A percentile compares a stretch with the other conserved stretches of the same genome.
These are phyloP conservation scores for Coccinonectria pachysandricola DNA, from an alignment of 2,329 filamentous ascomycete genomes.

Conservation along the genomic window DNA sequence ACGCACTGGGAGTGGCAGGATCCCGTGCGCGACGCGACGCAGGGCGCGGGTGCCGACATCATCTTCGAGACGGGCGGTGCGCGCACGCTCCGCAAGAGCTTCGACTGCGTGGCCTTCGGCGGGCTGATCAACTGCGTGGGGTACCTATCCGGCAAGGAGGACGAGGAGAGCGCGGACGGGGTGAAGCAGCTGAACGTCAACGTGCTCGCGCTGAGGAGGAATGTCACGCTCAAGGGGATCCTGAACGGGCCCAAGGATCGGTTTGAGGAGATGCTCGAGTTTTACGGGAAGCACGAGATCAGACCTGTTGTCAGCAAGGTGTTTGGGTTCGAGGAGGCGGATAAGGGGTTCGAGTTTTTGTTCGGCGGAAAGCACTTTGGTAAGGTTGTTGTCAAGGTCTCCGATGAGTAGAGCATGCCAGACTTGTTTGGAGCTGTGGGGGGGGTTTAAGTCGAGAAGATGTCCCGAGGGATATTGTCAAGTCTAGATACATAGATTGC, in stretches of 20 bases:
- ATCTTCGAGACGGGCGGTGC: slow-evolving; percentile 47
- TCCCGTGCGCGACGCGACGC: slow-evolving; percentile 35
- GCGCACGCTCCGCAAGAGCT: slow-evolving; percentile 39
- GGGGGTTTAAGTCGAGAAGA: slow-evolving; percentile 2
- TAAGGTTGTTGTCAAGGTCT: slow-evolving; percentile 41
- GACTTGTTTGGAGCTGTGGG: no score
- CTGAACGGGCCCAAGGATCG: slow-evolving; percentile 48
- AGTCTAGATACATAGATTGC: no score
- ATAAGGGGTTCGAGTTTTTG: slow-evolving; percentile 42
- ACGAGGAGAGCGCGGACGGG: slow-evolving; percentile 29
- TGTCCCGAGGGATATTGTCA: no score
- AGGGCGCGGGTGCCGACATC: slow-evolving; percentile 37
- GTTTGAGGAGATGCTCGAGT: slow-evolving; percentile 43
- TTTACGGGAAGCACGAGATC: slow-evolving; percentile 34
- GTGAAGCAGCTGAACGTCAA: slow-evolving; percentile 47
- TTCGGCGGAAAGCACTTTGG: slow-evolving; percentile 45
- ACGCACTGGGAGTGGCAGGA: slow-evolving; percentile 42
- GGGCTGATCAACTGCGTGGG: slow-evolving; percentile 43
- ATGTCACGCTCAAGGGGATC: slow-evolving; percentile 42
- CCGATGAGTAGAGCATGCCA: slow-evolving; percentile 12
- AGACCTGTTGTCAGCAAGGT: slow-evolving; percentile 37
- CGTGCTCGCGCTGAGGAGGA: slow-evolving; percentile 37
- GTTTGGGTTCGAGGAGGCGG: slow-evolving; percentile 36
- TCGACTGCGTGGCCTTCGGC: slow-evolving; percentile 43
- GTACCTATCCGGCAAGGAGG: slow-evolving; percentile 42